A percentile compares a stretch with the other conserved stretches of the same genome.
Evolutionary conservation across 495 filamentous ascomycete genomes (phyloP).

Genomic region (Barbatosphaeria neglecta): DNA sequence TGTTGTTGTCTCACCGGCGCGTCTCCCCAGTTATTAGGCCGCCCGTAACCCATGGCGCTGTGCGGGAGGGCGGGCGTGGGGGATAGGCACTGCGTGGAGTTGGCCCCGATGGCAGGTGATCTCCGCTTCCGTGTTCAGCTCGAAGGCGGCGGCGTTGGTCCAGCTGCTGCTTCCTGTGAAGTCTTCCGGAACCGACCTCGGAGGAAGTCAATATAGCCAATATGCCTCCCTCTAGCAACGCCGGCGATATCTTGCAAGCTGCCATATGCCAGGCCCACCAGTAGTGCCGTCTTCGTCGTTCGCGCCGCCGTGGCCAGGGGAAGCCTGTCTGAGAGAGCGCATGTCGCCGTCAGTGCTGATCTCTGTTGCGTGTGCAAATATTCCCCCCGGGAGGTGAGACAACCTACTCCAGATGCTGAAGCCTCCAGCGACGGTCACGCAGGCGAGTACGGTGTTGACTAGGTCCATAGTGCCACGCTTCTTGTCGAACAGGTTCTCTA

Average conservation of each 20-base stretch:
- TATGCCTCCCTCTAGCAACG: conserved; percentile 48
- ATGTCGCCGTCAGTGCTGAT: conserved; percentile 3
- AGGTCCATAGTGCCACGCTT: conserved; percentile 61
- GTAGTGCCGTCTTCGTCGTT: conserved; percentile 68
- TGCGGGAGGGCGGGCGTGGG: too few species aligned
- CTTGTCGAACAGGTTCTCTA: conserved; percentile 77
- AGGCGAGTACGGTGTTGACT: conserved; percentile 65
- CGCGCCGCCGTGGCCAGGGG: conserved; percentile 72
- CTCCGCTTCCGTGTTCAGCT: too few species aligned
- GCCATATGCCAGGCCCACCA: conserved; percentile 69
- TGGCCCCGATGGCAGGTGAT: too few species aligned
- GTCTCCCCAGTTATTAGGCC: too few species aligned
- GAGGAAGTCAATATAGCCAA: conserved; percentile 62
- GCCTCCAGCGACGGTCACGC: conserved; percentile 65
- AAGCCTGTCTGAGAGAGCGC: conserved; percentile 57
- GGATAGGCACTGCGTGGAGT: background rate
- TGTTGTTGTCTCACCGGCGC: background rate
- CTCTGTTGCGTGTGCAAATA: background rate
- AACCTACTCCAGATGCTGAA: conserved; percentile 78
- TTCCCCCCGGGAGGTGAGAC: background rate
- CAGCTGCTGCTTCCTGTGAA: background rate
- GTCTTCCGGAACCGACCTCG: conserved; percentile 31
- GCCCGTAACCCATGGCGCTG: too few species aligned
- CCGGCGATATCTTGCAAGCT: conserved; percentile 55
- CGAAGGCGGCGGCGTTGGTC: background rate